Evolutionary conservation across 2,329 filamentous ascomycete species (phyloP).

Genomic region (Microascus cirrosus): DNA sequence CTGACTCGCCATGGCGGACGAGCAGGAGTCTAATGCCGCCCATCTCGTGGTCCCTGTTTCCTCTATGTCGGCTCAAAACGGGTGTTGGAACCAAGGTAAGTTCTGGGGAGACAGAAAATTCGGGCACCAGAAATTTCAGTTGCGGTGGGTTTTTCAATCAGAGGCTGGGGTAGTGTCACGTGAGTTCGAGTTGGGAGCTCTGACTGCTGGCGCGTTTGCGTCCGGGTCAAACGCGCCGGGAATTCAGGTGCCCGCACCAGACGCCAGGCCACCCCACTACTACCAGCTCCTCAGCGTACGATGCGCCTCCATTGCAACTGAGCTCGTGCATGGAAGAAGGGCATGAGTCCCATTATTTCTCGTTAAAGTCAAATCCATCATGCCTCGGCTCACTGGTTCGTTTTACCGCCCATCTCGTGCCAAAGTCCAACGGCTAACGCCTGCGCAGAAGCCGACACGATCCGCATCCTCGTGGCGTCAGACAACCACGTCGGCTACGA

Average conservation of each 20-base stretch:
- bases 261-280: background rate
- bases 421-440: background rate
- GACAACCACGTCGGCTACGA: conserved; percentile 98
- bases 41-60: background rate
- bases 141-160: background rate
- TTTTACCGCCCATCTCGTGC: background rate
- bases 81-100: background rate
- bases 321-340: background rate
- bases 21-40: conserved; percentile 43
- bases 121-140: background rate
- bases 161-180: background rate
- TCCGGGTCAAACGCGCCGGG: background rate
- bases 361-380: background rate
- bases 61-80: too few relatives aligned
- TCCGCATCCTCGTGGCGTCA: conserved; percentile 86
- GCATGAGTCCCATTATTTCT: background rate
- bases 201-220: background rate
- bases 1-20: conserved; percentile 80
- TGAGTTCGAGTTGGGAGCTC: conserved; percentile 4
- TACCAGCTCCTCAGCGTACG: background rate
- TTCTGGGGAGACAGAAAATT: background rate
- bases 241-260: background rate
- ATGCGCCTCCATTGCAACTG: background rate
- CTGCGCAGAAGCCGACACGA: conserved; percentile 58
- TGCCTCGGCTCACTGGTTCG: conserved; percentile 2